A percentile compares a stretch with the other conserved stretches of the same genome.
These are phyloP conservation scores for Saccharum hybrid DNA, from an alignment of 202 grass and related monocot genomes.

Conservation along the genomic window DNA sequence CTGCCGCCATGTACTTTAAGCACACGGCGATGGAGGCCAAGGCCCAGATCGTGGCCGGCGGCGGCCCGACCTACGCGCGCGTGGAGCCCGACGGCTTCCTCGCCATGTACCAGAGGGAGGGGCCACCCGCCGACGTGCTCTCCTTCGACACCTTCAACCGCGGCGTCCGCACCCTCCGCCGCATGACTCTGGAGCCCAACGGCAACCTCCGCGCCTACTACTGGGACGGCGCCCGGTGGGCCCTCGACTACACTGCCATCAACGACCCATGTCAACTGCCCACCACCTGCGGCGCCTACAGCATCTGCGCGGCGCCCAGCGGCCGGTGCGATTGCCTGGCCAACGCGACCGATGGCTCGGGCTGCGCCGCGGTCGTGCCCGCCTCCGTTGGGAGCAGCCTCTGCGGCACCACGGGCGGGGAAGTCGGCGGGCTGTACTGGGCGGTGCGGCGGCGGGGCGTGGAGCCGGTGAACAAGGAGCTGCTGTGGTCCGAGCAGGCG, in stretches of 20 bases:
- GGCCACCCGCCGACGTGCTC: constrained; percentile 59
- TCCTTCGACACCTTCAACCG: constrained; percentile 88
- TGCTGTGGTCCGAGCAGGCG: constrained; percentile 47
- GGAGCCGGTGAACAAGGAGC: constrained; percentile 76
- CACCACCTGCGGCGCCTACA: constrained; percentile 69
- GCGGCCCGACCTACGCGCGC: constrained; percentile 67
- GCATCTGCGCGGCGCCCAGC: constrained; percentile 51
- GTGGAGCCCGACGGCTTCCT: constrained; percentile 76
- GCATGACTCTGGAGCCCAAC: constrained; percentile 78
- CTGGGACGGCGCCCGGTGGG: constrained; percentile 72
- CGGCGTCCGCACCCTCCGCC: constrained; percentile 56
- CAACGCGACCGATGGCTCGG: constrained; percentile 57
- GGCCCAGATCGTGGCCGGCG: constrained; percentile 51
- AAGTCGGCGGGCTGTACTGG: constrained; percentile 45
- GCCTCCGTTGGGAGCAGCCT: constrained; percentile 36
- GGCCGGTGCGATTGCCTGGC: constrained; percentile 62
- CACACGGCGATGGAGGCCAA: constrained; percentile 80
- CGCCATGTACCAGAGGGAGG: constrained; percentile 84
- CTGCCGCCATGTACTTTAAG: constrained; percentile 68
- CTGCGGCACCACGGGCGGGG: constrained; percentile 54
- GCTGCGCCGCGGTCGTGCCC: not conserved
- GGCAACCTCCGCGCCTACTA: constrained; percentile 85
- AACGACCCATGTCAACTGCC: constrained; percentile 66
- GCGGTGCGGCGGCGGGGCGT: constrained; percentile 59
- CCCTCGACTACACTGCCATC: constrained; percentile 69